Conservation (phyloP, 495 filamentous ascomycete species). For the Chaetomium tenue region DNA sequence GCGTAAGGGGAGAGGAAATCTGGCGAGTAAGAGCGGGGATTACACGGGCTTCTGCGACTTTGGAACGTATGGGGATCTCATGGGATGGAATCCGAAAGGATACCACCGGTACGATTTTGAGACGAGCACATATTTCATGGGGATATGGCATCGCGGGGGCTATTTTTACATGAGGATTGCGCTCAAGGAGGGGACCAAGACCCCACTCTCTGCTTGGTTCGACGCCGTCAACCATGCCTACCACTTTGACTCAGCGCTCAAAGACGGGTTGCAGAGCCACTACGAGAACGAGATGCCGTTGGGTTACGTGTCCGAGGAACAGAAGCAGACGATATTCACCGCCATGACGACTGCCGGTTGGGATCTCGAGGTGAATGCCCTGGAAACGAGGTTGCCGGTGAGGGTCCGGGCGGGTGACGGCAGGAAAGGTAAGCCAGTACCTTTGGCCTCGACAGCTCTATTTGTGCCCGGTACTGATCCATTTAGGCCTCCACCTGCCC, state of each 20-base stretch:
- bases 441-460: neutral
- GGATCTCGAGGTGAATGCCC: conserved; percentile 44
- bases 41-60: conserved; percentile 48
- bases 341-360: conserved; percentile 41
- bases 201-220: conserved; percentile 69
- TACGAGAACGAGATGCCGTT: conserved; percentile 40
- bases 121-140: conserved; percentile 56
- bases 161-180: conserved; percentile 56
- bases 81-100: conserved; percentile 38
- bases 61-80: conserved; percentile 42
- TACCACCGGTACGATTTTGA: conserved; percentile 53
- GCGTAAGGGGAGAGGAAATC: conserved; percentile 45
- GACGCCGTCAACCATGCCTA: conserved; percentile 64
- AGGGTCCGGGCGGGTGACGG: conserved; percentile 33
- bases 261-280: conserved; percentile 36
- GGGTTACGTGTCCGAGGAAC: conserved; percentile 38
- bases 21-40: conserved; percentile 47
- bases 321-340: conserved; percentile 35
- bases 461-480: conserved; percentile 4
- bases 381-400: conserved; percentile 45
- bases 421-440: conserved; percentile 31
- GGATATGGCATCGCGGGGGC: conserved; percentile 44
- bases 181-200: conserved; percentile 58
- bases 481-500: conserved; percentile 21
- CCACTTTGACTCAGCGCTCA: conserved; percentile 38